These are phyloP conservation scores for Zymoseptoria passerinii DNA, from an alignment of 2,329 filamentous ascomycete genomes.

Conservation along the genomic window DNA sequence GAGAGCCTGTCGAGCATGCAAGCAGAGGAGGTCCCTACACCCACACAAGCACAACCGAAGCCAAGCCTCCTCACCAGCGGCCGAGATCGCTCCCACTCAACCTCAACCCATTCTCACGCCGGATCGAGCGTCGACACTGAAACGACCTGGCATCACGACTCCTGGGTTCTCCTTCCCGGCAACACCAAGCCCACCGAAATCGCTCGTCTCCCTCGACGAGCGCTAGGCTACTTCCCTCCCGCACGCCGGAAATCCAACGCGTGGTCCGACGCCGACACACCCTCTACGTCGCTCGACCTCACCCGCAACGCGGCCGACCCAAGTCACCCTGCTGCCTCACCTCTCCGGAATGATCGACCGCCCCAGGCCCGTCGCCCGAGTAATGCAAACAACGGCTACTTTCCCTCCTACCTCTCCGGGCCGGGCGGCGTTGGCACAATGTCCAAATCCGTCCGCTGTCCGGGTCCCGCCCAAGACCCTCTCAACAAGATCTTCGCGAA, in stretches of 20 bases:
- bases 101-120: slow-evolving; percentile 28
- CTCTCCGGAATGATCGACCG: slow-evolving; percentile 33
- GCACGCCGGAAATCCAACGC: slow-evolving; percentile 78
- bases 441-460: slow-evolving; percentile 58
- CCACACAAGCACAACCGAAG: slow-evolving; percentile 25
- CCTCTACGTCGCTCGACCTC: slow-evolving; percentile 56
- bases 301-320: slow-evolving; percentile 35
- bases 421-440: slow-evolving; percentile 86
- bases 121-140: slow-evolving; percentile 47
- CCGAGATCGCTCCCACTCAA: slow-evolving; percentile 32
- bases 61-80: not conserved
- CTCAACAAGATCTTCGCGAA: slow-evolving; percentile 78
- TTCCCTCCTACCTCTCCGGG: slow-evolving; percentile 56
- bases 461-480: slow-evolving; percentile 75
- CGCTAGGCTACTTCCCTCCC: slow-evolving; percentile 86
- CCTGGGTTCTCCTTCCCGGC: slow-evolving; percentile 77
- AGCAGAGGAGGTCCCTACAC: slow-evolving; percentile 31
- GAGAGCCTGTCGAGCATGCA: slow-evolving; percentile 24
- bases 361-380: slow-evolving; percentile 31
- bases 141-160: slow-evolving; percentile 72
- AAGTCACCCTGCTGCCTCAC: slow-evolving; percentile 21
- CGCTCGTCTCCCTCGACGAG: slow-evolving; percentile 68
- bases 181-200: slow-evolving; percentile 69
- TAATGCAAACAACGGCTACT: slow-evolving; percentile 33
- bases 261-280: slow-evolving; percentile 53